These are phyloP conservation scores for Lumnitzera littorea DNA, from an alignment of 345 rosid species.

Conservation along the genomic window DNA sequence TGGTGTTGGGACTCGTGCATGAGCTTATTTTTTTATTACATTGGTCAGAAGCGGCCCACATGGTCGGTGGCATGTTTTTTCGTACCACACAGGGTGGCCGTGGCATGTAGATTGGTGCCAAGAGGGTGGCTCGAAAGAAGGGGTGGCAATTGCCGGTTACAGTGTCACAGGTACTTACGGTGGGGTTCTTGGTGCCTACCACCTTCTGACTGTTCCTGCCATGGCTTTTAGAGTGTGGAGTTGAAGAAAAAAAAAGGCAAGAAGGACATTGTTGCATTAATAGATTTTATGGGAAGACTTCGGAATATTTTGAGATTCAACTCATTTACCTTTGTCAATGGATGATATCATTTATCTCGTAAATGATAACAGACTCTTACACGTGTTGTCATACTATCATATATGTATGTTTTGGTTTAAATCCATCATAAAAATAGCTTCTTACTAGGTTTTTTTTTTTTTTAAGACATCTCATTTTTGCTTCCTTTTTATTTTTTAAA, in stretches of 20 bases:
- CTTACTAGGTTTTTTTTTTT: no score
- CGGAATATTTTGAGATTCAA: neutral
- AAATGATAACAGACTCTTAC: no score
- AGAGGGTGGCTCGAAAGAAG: slow-evolving; percentile 2
- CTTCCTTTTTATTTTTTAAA: no score
- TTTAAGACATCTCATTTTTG: no score
- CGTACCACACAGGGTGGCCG: slow-evolving; percentile 16
- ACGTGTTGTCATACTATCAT: no score
- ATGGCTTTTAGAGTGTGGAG: slow-evolving; percentile 3
- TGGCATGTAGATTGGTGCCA: slow-evolving; percentile 3
- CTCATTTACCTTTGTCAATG: neutral
- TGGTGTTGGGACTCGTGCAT: slow-evolving; percentile 23
- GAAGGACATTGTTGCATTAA: slow-evolving; percentile 10
- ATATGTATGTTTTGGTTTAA: no score
- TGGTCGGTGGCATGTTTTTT: slow-evolving; percentile 24
- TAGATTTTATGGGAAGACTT: neutral
- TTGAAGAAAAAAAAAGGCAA: slow-evolving; percentile 9
- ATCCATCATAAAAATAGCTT: no score
- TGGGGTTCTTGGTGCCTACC: slow-evolving; percentile 11
- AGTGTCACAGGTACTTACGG: slow-evolving; percentile 8
- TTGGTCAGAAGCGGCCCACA: slow-evolving; percentile 10
- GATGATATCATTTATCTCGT: neutral
- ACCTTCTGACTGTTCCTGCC: slow-evolving; percentile 23
- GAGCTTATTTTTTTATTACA: slow-evolving; percentile 16
- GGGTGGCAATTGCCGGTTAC: slow-evolving; percentile 10